Evolutionary conservation across 495 filamentous ascomycete genomes (phyloP), one percentile per base, ranked within the genome.

Genomic region (Podospora pseudoanserina): DNA sequence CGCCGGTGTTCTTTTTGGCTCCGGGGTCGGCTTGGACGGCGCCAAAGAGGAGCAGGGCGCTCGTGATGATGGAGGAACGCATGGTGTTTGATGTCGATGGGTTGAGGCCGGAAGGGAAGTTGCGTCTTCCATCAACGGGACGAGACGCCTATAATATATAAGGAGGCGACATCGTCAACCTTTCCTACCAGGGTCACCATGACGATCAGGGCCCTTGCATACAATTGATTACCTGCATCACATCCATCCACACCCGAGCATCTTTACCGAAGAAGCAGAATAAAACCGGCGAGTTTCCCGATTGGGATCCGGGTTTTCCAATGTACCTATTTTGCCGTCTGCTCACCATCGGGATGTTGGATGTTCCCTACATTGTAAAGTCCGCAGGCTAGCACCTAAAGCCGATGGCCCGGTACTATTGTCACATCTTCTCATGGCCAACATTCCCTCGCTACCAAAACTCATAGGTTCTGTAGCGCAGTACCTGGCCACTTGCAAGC

Each of bases 21-120:
- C 15, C 15, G 7, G n/a, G n/a, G 55, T n/a, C 55, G 23, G 55
- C 23, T 20, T 19, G n/a, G 23, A 59, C 68, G 6, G 54, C 59
- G 1, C 64, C 63, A 23, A 60, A 19, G 68, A 70, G 60, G n/a
- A 70, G 60, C 65, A 67, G 55, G 32, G 26, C 53, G n/a, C 4
- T 55, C 0, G 64, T 66, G 26, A 70, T 20, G 18, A 67, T 0
- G 16, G 64, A 32, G 30, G n/a, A 13, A 58, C 60, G 68, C 68
- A 70, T 70, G 5, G 54, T 64, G 54, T 20, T 16, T 49, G 15
- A 13, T 49, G 5, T 16, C 13, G 39, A 49, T 11, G 13, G 39
- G 9, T 3, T 13, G 39, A 49, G 13, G 4, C 30, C 13, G 39
- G 23, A 4, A 26, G 55, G 23, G 0, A 20, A 58, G 13, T 49